Evolutionary conservation across 169 alveolate genomes (phyloP), one percentile per base, ranked within the genome.

Genomic region (Eimeria sp.): DNA sequence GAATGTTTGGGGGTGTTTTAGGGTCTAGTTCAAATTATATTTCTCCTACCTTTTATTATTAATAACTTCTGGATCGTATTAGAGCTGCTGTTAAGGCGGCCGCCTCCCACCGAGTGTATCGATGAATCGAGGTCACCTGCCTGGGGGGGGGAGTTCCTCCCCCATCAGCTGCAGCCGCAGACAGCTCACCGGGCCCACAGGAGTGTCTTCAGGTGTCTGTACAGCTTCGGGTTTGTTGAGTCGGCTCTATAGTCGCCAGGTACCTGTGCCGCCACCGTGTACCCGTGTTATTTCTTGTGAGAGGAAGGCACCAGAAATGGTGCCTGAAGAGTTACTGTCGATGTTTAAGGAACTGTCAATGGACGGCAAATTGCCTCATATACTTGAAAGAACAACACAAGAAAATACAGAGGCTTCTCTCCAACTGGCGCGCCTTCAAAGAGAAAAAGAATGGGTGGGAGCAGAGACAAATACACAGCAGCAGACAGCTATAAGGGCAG

Each of bases 61-160:
- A 1, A 34, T 2, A 54, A 7, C 61, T 54, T 0, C 16, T 14
- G 10, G 61, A 54, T 7, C 2, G 75, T 10, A 65, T 1, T 10
- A 11, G 16, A 16, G 20, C 43, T n/a, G 7, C 9, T 30, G 11
- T 0, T 49, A 0, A 43, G 22, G 84, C 13, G 51, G 84, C 84
- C 1, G 51, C 51, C 5, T 2, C 83, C 83, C 49, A 11, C 27
- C 2, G 45, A 40, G 4, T 72, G 61, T 54, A 54, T 22, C 63
- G 49, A 76, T 76, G 87, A 30, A n/a, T 40, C 87, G 87, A 40
- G 87, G 87, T 76, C 87, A 76, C 87, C 47, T 70, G n/a, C 18
- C 63, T 47, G 49, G 87, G 58, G 87, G 43, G 58, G 63, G 87
- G 87, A 11, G 63, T 76, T 45, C 87, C 63, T 63, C 54, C 61